Evolutionary conservation across 495 filamentous ascomycete species (phyloP).

Genomic region (Hyaloscypha bicolor): DNA sequence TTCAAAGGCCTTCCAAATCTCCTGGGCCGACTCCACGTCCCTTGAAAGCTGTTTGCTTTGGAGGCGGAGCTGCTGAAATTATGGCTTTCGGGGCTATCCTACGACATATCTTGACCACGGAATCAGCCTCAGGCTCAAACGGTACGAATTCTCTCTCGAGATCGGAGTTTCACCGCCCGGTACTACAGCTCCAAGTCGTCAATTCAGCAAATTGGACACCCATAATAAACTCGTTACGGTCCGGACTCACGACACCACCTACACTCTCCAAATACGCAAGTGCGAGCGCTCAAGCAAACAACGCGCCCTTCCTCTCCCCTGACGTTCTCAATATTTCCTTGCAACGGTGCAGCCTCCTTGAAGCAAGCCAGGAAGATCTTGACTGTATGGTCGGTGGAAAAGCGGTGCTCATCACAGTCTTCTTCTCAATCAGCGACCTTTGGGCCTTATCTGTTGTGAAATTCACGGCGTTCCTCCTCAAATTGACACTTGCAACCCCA

Average conservation of each 20-base stretch:
- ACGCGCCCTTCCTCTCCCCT: slow-evolving; percentile 26
- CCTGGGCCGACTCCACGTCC: background rate
- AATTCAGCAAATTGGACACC: slow-evolving; percentile 51
- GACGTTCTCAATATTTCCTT: slow-evolving; percentile 61
- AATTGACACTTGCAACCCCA: slow-evolving; percentile 57
- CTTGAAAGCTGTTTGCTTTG: slow-evolving; percentile 58
- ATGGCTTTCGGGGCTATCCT: slow-evolving; percentile 72
- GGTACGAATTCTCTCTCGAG: background rate
- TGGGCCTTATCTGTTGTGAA: slow-evolving; percentile 73
- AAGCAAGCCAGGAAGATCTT: background rate
- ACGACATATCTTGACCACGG: slow-evolving; percentile 26
- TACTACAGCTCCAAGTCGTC: background rate
- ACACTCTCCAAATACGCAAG: slow-evolving; percentile 57
- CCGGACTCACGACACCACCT: slow-evolving; percentile 47
- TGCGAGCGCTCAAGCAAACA: slow-evolving; percentile 47
- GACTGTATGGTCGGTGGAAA: background rate
- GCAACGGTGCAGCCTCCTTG: background rate
- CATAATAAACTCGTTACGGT: slow-evolving; percentile 58
- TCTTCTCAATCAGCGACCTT: slow-evolving; percentile 72
- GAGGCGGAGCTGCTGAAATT: slow-evolving; percentile 86
- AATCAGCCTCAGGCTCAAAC: background rate
- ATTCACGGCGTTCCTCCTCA: slow-evolving; percentile 73
- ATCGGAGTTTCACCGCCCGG: background rate
- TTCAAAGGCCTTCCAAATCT: background rate
- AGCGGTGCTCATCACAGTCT: background rate